Conservation (phyloP, 192 early-diverging fungal species). For the Coemansia javaensis region DNA sequence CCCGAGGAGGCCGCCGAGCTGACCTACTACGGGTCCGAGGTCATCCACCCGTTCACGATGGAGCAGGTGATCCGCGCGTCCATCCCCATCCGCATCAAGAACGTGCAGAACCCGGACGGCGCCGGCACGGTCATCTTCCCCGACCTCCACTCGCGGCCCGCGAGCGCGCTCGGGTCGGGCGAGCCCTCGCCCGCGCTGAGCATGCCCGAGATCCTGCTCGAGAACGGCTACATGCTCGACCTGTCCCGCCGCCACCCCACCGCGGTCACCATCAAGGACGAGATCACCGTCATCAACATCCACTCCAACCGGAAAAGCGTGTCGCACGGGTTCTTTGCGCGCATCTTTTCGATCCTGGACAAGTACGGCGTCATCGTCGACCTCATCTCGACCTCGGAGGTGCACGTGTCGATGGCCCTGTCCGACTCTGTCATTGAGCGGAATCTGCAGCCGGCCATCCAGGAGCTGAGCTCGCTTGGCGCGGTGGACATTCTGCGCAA, state of each 20-base stretch:
- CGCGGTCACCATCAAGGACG: conserved; percentile 98
- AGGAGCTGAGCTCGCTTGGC: conserved; percentile 73
- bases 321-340: conserved; percentile 95
- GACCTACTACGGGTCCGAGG: conserved; percentile 93
- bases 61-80: conserved; percentile 95
- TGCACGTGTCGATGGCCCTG: conserved; percentile 88
- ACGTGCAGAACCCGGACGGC: conserved; percentile 91
- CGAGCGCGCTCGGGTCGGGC: conserved; percentile 50
- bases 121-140: conserved; percentile 92
- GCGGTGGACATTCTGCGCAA: conserved; percentile 78
- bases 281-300: conserved; percentile 92
- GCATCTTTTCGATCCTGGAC: conserved; percentile 90
- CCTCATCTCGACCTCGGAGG: conserved; percentile 88
- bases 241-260: conserved; percentile 80
- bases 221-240: conserved; percentile 72
- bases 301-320: conserved; percentile 95
- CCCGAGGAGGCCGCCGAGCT: conserved; percentile 98
- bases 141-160: conserved; percentile 55
- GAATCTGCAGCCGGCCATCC: conserved; percentile 74
- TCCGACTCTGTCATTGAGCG: conserved; percentile 57
- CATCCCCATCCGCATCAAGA: conserved; percentile 99
- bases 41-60: conserved; percentile 99
- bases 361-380: conserved; percentile 89
- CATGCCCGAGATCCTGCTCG: conserved; percentile 56
- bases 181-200: conserved; percentile 54